A percentile compares a stretch with the other conserved stretches of the same genome.
Conservation (phyloP, 306 rosid genomes). For the Abrus precatorius region DNA sequence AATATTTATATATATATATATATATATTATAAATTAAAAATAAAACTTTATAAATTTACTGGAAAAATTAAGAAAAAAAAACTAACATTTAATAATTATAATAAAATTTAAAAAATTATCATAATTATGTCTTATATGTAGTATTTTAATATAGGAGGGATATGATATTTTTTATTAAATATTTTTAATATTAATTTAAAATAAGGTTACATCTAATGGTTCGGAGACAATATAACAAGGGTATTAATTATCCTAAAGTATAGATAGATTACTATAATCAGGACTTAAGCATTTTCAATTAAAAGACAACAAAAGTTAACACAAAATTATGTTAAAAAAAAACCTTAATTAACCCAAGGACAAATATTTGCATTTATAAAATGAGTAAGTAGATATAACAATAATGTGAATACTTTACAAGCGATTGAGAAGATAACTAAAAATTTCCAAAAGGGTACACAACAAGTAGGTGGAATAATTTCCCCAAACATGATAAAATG, state of each 20-base stretch:
- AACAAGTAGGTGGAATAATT: conserved; percentile 42
- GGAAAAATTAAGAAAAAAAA: too few species aligned
- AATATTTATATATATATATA: too few species aligned
- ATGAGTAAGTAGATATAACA: conserved; percentile 11
- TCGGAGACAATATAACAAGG: conserved; percentile 23
- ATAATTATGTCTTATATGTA: too few species aligned
- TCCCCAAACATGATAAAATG: conserved; percentile 18
- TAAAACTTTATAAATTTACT: too few species aligned
- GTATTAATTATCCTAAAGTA: conserved; percentile 21
- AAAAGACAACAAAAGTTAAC: conserved; percentile 46
- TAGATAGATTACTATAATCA: conserved; percentile 39
- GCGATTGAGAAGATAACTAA: conserved; percentile 38
- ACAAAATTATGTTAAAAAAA: conserved; percentile 25
- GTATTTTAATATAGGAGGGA: too few species aligned
- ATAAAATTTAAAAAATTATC: too few species aligned
- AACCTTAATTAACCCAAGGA: conserved; percentile 43
- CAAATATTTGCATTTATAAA: conserved; percentile 51
- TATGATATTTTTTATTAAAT: neutral
- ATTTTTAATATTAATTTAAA: neutral
- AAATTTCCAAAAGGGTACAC: conserved; percentile 42
- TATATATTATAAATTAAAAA: too few species aligned
- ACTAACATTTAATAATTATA: too few species aligned
- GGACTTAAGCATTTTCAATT: conserved; percentile 38
- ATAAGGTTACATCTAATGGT: neutral
- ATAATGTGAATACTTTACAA: conserved; percentile 26